Evolutionary conservation across 495 filamentous ascomycete species (phyloP), one percentile per base, ranked within the genome.

Genomic region (Stereocaulon alpinum): DNA sequence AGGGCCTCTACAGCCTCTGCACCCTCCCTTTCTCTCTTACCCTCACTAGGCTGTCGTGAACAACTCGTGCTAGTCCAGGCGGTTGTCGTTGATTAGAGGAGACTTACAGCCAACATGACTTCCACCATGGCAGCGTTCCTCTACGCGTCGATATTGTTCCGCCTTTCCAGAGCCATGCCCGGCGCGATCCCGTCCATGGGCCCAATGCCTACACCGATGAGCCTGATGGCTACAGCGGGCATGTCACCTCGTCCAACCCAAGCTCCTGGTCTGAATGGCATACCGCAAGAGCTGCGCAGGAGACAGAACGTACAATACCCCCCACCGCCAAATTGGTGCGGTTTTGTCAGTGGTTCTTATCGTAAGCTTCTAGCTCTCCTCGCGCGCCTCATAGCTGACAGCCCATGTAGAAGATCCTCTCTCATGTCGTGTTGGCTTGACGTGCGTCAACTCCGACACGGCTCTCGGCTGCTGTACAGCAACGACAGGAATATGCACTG

Each of bases 271-370:
- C 11, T 52, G n/a, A 64, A 62, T 61, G 60, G 58, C 4, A 56
- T 68, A 17, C 66, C 65, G 6, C 48, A 45, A 45, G 66, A 64
- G 41, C 54, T 67, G 5, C 34, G 37, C 6, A 49, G 53, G 20
- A 62, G 66, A 56, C 44, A 64, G 40, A 29, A 55, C 44, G 30
- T 65, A 29, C 52, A 54, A 20, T 62, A 56, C 18, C 63, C 63
- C 14, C 63, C 63, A 2, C 65, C 66, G 2, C n/a, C 40, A 24
- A 67, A 65, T 58, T 68, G 66, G 66, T 68, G 66, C 51, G 65
- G 66, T 12, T 68, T 67, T 40, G 45, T 68, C 51, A 47, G 44
- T 11, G 56, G 66, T 34, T 42, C 55, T 41, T 52, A 55, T 41
- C 41, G 66, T 67, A 41, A 47, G 60, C 47, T 12, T 24, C 24